Conservation (phyloP, 345 rosid species). For the Rhizophora mangle region DNA sequence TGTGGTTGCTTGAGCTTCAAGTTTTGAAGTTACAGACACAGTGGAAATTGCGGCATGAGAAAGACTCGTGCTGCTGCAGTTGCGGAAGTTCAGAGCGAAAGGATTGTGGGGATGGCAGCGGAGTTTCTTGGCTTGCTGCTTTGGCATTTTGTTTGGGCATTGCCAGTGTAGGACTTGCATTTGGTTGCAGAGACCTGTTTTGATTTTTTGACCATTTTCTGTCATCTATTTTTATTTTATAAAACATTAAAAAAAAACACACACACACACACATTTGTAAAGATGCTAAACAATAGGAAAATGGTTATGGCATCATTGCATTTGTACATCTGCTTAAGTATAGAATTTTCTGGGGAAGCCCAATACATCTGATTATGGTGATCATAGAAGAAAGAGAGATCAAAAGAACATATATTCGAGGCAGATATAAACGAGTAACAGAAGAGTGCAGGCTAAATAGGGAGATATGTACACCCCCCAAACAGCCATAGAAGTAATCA, state of each 20-base stretch:
- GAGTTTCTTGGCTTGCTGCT: slow-evolving; percentile 35
- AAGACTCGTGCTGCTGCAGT: background rate
- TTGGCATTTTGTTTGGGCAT: slow-evolving; percentile 46
- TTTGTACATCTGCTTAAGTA: too few species aligned
- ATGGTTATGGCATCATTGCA: too few species aligned
- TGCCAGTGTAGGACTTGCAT: slow-evolving; percentile 41
- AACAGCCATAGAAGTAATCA: too few species aligned
- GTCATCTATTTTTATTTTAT: background rate
- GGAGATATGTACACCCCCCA: too few species aligned
- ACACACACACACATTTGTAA: background rate
- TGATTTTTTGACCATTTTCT: background rate
- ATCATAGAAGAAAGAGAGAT: too few species aligned
- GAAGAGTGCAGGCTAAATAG: too few species aligned
- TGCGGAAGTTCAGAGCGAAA: slow-evolving; percentile 1
- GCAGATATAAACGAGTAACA: too few species aligned
- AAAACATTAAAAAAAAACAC: too few species aligned
- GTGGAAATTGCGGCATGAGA: slow-evolving; percentile 7
- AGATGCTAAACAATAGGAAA: background rate
- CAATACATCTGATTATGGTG: too few species aligned
- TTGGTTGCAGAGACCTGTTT: slow-evolving; percentile 19
- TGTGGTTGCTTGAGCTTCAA: slow-evolving; percentile 48
- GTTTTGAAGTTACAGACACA: slow-evolving; percentile 29
- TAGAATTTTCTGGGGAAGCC: too few species aligned
- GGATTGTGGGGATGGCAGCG: slow-evolving; percentile 6
- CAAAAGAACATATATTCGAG: too few species aligned